Evolutionary conservation across 148 eudicot species (phyloP).

Genomic region (Gaultheria prostrata): DNA sequence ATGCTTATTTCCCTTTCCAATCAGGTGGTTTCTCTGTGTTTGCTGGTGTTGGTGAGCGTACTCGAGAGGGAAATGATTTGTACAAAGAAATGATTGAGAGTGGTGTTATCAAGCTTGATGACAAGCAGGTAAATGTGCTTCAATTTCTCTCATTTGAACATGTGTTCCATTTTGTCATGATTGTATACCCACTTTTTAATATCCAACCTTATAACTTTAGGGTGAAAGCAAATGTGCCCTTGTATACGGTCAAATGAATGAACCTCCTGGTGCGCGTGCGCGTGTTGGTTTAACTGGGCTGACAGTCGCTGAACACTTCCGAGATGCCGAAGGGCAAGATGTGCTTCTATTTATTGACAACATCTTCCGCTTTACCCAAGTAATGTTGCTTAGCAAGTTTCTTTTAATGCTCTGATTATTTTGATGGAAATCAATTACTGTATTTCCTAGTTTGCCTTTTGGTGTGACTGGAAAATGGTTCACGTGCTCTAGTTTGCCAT

Average conservation of each 20-base stretch:
- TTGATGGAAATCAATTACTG: background rate
- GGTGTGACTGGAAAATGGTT: background rate
- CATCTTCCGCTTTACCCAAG: constrained; percentile 75
- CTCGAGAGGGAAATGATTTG: constrained; percentile 82
- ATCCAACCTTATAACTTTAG: constrained; percentile 15
- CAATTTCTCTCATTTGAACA: background rate
- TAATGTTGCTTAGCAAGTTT: constrained; percentile 17
- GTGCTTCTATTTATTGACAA: constrained; percentile 68
- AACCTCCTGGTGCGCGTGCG: constrained; percentile 79
- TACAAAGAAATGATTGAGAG: constrained; percentile 82
- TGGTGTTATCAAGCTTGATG: constrained; percentile 86
- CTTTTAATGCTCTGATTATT: background rate
- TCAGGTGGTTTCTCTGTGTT: constrained; percentile 90
- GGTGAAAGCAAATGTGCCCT: constrained; percentile 69
- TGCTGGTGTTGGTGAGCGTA: constrained; percentile 82
- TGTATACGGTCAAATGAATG: constrained; percentile 77
- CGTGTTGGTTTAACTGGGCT: constrained; percentile 71
- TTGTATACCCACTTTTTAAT: background rate
- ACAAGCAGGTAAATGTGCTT: constrained; percentile 42
- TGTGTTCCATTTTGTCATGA: background rate
- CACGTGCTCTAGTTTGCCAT: background rate
- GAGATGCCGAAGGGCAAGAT: constrained; percentile 75
- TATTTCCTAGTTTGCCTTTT: background rate
- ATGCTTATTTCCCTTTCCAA: constrained; percentile 2
- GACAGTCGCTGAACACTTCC: constrained; percentile 74